A percentile compares a stretch with the other conserved stretches of the same genome.
Evolutionary conservation across 108 stramenopile species (phyloP).

Genomic region (Fistulifera pelliculosa): DNA sequence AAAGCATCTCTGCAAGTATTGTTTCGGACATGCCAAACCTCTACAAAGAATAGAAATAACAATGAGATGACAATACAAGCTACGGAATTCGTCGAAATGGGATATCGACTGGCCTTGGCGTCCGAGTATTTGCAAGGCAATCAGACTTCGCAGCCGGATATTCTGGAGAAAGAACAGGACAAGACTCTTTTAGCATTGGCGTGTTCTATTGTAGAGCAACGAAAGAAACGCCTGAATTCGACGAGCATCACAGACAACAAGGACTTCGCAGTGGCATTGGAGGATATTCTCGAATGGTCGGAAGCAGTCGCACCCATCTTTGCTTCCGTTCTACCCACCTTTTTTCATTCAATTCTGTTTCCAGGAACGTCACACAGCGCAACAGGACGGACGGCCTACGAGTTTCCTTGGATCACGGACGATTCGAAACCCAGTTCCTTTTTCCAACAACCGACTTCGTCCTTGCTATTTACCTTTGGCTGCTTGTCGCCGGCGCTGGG

Average conservation of each 20-base stretch:
- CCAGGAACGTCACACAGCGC: conserved; percentile 37
- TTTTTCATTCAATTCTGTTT: conserved; percentile 57
- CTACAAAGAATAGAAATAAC: not conserved
- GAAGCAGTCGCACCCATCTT: conserved; percentile 63
- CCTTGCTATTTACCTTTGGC: conserved; percentile 42
- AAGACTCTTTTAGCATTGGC: conserved; percentile 16
- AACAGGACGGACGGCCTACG: conserved; percentile 37
- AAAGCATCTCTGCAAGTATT: conserved; percentile 22
- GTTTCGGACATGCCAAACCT: conserved; percentile 9
- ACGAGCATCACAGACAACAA: not conserved
- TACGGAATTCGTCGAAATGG: conserved; percentile 20
- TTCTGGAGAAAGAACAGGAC: not conserved
- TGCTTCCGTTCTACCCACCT: conserved; percentile 48
- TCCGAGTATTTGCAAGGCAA: conserved; percentile 24
- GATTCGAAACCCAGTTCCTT: conserved; percentile 23
- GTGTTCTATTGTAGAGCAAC: conserved; percentile 16
- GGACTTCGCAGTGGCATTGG: conserved; percentile 6
- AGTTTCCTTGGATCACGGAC: conserved; percentile 28
- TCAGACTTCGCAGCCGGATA: no score
- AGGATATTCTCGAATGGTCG: conserved; percentile 58
- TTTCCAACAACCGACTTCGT: conserved; percentile 8
- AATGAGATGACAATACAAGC: conserved; percentile 15
- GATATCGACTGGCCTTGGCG: conserved; percentile 28
- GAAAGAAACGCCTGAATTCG: not conserved
- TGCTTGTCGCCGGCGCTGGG: conserved; percentile 42